Evolutionary conservation across 2,329 filamentous ascomycete genomes (phyloP), one percentile per base, ranked within the genome.

Genomic region (Beauveria caledonica): DNA sequence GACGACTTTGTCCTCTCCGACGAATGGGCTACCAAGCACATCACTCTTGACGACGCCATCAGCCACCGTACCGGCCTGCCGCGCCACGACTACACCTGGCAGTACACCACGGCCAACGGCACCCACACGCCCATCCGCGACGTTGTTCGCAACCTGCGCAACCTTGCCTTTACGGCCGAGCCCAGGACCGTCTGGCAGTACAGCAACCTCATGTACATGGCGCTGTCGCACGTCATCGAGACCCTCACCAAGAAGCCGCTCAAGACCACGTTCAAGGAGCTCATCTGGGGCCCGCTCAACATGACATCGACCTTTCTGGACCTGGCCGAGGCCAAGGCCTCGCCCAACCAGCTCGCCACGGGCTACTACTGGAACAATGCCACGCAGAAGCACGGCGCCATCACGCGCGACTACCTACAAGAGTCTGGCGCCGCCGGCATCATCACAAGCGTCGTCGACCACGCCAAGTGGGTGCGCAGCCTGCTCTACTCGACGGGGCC

Each of bases 1-100:
- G 74, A 76, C 1, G 78, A 81, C 48, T 81, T 81, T 60, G 71
- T 78, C 2, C 69, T 80, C 25, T 59, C 69, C 3, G 74, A 76
- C 51, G 66, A 70, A 0, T 72, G 70, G 54, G 71, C 72, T 13
- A 80, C 77, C 1, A 63, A 68, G 36, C 72, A 77, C 60, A 64
- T 78, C 33, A 82, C 77, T 0, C 65, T 82, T 6, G 77, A 81
- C 59, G 80, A 83, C 60, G 73, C 77, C 2, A 68, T 82, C 1
- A 73, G 73, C 56, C 80, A 82, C 64, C 70, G 78, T 9, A 77
- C 74, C 1, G 79, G 80, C 11, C 71, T 82, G 60, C 71, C 80
- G 1, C 63, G 71, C 44, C 78, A 77, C 66, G 76, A 79, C 62
- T 51, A 66, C 1, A 13, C 54, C 54, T 57, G 54, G 57, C 27